phyloP scores from a whole-genome alignment of 2,329 filamentous ascomycete genomes.

The Tolypocladium inflatum region DNA sequence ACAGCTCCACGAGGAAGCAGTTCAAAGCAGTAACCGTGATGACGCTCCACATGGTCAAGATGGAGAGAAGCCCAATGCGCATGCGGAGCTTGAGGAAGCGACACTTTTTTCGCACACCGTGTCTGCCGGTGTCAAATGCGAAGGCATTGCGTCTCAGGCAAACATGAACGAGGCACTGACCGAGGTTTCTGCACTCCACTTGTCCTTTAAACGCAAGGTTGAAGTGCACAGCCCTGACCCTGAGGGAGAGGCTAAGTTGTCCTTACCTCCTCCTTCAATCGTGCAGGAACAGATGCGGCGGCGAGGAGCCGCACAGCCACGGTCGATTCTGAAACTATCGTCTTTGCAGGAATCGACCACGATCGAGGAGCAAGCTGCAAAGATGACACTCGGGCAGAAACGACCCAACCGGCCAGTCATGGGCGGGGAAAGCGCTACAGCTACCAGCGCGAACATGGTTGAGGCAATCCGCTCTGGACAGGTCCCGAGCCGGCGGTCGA shows the following conservation, averaged over 20 bases:
- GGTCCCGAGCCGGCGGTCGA: slow-evolving; percentile 5
- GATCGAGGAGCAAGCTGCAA: background rate
- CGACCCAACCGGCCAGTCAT: slow-evolving; percentile 13
- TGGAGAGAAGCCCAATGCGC: background rate
- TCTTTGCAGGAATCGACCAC: slow-evolving; percentile 5
- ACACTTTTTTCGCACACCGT: background rate
- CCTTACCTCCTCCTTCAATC: slow-evolving; percentile 19
- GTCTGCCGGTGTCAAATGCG: background rate
- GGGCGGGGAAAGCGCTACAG: slow-evolving; percentile 3
- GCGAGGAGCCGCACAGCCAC: slow-evolving; percentile 17
- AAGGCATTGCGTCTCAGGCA: background rate
- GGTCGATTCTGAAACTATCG: slow-evolving; percentile 24
- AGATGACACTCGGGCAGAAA: slow-evolving; percentile 8
- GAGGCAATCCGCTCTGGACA: slow-evolving; percentile 18
- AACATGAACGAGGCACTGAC: background rate
- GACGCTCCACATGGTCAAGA: background rate
- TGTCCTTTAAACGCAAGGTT: slow-evolving; percentile 17
- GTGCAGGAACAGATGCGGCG: slow-evolving; percentile 25
- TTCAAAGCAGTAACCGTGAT: background rate
- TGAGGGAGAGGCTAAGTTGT: slow-evolving; percentile 3
- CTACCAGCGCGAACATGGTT: slow-evolving; percentile 9
- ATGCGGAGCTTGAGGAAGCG: background rate
- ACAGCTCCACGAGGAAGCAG: slow-evolving; percentile 8
- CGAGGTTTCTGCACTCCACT: background rate
- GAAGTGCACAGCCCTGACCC: slow-evolving; percentile 22